These are phyloP conservation scores for Populus hybrid DNA, from an alignment of 441 rosid genomes.

Conservation along the genomic window DNA sequence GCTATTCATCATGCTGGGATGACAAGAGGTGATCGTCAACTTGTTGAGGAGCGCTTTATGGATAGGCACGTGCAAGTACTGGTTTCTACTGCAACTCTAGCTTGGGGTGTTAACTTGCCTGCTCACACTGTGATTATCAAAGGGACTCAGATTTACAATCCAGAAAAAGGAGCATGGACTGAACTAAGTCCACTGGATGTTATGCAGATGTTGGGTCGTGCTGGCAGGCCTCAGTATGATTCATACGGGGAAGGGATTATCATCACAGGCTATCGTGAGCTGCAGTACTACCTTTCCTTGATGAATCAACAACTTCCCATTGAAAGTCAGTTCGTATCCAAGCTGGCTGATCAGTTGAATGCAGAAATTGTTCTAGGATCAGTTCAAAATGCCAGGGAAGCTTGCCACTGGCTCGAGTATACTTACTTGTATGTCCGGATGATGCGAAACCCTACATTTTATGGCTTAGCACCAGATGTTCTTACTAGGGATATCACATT, in stretches of 20 bases:
- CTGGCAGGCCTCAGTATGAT: constrained; percentile 97
- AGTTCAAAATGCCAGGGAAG: constrained; percentile 93
- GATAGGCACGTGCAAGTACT: constrained; percentile 76
- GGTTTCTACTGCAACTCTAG: constrained; percentile 97
- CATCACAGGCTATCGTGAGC: constrained; percentile 84
- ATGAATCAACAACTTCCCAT: constrained; percentile 97
- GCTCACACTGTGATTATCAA: constrained; percentile 94
- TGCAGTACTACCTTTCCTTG: constrained; percentile 83
- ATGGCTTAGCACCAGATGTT: constrained; percentile 85
- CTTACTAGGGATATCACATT: constrained; percentile 62
- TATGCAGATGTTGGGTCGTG: constrained; percentile 99
- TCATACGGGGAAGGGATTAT: constrained; percentile 86
- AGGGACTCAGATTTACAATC: constrained; percentile 91
- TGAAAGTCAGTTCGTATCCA: constrained; percentile 92
- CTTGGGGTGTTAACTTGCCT: constrained; percentile 98
- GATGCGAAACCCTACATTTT: constrained; percentile 81
- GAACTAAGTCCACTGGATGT: constrained; percentile 92
- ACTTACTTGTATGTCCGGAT: constrained; percentile 83
- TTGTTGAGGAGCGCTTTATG: constrained; percentile 80
- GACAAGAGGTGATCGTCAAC: constrained; percentile 76
- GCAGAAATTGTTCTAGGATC: constrained; percentile 98
- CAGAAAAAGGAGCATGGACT: constrained; percentile 98
- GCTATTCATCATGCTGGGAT: constrained; percentile 96
- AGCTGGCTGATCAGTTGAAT: constrained; percentile 94
- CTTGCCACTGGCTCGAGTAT: constrained; percentile 93